Evolutionary conservation across 2,329 filamentous ascomycete genomes (phyloP), one percentile per base, ranked within the genome.

Genomic region (Penicillium sp.): DNA sequence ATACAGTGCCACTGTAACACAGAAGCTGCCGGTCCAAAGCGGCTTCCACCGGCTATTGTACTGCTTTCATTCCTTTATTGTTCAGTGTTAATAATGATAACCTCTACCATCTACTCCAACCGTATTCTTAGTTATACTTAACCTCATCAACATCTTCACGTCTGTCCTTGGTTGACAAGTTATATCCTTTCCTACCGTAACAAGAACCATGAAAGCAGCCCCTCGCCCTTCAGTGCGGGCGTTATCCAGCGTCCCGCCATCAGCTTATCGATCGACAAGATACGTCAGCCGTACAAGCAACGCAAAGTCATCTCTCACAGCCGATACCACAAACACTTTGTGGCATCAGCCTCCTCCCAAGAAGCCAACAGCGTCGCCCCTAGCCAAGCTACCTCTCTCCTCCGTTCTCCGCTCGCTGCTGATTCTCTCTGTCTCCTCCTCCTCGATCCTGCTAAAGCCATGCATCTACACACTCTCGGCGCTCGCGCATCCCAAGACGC

Each of bases 401-500:
- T 72, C 74, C 7, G 72, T 78, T n/a, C 48, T 78, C 38, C 73
- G 76, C 35, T 78, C 76, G 17, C 59, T 78, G 49, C 61, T 78
- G 48, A 73, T 78, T 3, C 68, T 78, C 7, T 76, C 76, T 15
- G 68, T 77, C 31, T 78, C 76, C 0, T 78, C 76, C 5, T 77
- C 76, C 1, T 45, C 72, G 6, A 58, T 89, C 5, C 85, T 97
- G 0, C 85, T 96, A 7, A 82, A 83, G 13, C 89, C 91, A 1
- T 94, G 90, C 46, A 85, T 96, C 58, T 84, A 84, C 61, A 79
- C 91, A 54, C 90, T 96, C 75, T 86, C 84, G 7, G 76, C 84
- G 26, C 84, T 83, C 56, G 78, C 80, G 1, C 76, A 80, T 55
- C 82, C 81, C 6, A 78, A 78, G 59, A 79, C 75, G 0, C 60